These are phyloP conservation scores for Vigna unguiculata DNA, from an alignment of 306 rosid genomes.

Conservation along the genomic window DNA sequence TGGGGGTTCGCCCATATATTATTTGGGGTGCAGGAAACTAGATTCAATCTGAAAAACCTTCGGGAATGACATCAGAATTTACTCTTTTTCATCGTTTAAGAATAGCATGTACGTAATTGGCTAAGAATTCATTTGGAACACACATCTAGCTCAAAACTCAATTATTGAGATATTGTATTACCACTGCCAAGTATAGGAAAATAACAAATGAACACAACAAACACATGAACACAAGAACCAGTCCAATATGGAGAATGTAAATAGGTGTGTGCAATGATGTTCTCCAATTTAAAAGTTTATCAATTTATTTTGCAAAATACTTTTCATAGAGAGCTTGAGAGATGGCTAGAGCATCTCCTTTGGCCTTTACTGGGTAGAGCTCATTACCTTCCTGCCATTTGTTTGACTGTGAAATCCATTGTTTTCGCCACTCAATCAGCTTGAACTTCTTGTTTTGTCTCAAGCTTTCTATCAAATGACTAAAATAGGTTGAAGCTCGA, in stretches of 20 bases:
- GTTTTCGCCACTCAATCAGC: slow-evolving; percentile 78
- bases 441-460: slow-evolving; percentile 60
- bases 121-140: too few relatives aligned
- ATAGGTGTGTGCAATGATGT: slow-evolving; percentile 15
- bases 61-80: too few relatives aligned
- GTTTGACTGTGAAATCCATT: slow-evolving; percentile 84
- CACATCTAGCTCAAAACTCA: too few relatives aligned
- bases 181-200: too few relatives aligned
- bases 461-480: slow-evolving; percentile 66
- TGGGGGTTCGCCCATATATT: too few relatives aligned
- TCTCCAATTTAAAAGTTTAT: not conserved
- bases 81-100: too few relatives aligned
- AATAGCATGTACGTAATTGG: too few relatives aligned
- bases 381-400: slow-evolving; percentile 85
- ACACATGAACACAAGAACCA: too few relatives aligned
- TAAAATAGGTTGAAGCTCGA: slow-evolving; percentile 77
- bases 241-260: slow-evolving; percentile 18
- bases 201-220: too few relatives aligned
- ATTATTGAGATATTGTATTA: too few relatives aligned
- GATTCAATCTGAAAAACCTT: too few relatives aligned
- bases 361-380: slow-evolving; percentile 67
- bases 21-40: too few relatives aligned
- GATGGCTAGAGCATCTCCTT: slow-evolving; percentile 78
- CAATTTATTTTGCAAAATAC: slow-evolving; percentile 53
- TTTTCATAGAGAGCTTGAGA: slow-evolving; percentile 66